Conservation (phyloP, 2,329 filamentous ascomycete species). For the Claviceps sp. region DNA sequence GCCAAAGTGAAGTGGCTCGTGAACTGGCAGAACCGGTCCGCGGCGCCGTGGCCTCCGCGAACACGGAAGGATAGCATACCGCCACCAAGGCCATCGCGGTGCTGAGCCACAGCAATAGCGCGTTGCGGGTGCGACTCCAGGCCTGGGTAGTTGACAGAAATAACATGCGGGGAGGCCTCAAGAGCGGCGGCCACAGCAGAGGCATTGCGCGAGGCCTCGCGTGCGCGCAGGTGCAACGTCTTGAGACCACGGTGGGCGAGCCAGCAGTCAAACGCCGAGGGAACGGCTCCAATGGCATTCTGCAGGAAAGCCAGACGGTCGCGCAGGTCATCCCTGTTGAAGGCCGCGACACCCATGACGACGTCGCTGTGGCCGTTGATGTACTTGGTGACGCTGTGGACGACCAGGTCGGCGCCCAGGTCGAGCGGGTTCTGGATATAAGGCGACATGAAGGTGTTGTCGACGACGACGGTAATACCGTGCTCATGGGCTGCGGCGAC, state of each 20-base stretch:
- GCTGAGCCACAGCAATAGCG: constrained; percentile 74
- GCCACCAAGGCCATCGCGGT: constrained; percentile 86
- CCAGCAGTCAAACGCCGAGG: constrained; percentile 94
- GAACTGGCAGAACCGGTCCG: constrained; percentile 80
- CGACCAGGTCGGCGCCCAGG: constrained; percentile 89
- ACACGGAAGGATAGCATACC: constrained; percentile 98
- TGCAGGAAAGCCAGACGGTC: constrained; percentile 78
- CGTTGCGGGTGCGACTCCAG: constrained; percentile 78
- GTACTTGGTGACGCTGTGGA: constrained; percentile 97
- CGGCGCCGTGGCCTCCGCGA: constrained; percentile 70
- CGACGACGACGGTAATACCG: constrained; percentile 91
- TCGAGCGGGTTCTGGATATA: constrained; percentile 95
- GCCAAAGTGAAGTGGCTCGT: constrained; percentile 88
- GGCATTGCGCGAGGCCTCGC: constrained; percentile 74
- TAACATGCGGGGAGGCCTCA: constrained; percentile 66
- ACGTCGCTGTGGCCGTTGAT: constrained; percentile 97
- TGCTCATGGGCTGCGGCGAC: constrained; percentile 71
- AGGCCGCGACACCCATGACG: constrained; percentile 92
- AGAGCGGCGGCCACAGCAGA: constrained; percentile 63
- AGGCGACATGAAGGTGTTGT: constrained; percentile 95
- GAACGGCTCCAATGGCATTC: constrained; percentile 92
- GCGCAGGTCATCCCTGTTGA: constrained; percentile 74
- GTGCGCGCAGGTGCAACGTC: constrained; percentile 84
- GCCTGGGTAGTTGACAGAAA: constrained; percentile 91
- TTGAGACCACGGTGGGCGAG: constrained; percentile 94